Base-by-base conservation (phyloP, 2,329 filamentous ascomycete genomes). In the Cladophialophora yegresii region DNA sequence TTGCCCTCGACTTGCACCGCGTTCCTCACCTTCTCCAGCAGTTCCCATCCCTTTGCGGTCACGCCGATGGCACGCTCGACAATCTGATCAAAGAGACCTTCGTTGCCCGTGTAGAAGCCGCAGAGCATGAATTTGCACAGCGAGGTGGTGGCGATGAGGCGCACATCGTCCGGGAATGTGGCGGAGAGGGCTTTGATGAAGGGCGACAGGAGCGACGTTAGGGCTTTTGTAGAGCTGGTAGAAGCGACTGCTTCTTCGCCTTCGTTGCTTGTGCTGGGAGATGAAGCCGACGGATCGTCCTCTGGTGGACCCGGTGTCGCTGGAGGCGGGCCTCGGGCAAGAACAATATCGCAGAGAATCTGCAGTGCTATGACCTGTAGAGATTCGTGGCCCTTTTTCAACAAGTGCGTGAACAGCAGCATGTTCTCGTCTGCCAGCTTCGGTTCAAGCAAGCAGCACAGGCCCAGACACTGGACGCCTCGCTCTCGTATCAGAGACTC, bases 321-420 rank as follows among this genome's bases (percentile, higher is more conserved):
- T n/a, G 54, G 33, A 43, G 66, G 54, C 13, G 54, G 61, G 3
- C 66, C 66, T 61, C 98, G 92, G 0, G 92, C 91, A 59, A 93
- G 92, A 55, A 98, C 82, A 70, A 98, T 93, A 76, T 99, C 95
- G 9, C 92, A 93, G 33, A 99, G 84, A 67, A 96, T 96, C 69
- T 98, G 92, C 33, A 98, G 80, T 0, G 92, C 90, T 8, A 92
- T 96, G 57, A 93, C 90, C 76, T 98, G 93, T 45, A 99, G 82
- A 0, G 89, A 87, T 9, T 95, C 88, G 73, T 97, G 92, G 1
- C 95, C 95, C 79, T 96, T 96, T 77, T 82, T 90, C 79, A 96
- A 97, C 81, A 96, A 97, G 75, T 96, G 93, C 76, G 97, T 90
- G 78, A 99, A 99, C 2, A 99, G 84, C 0, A 87, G 89, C 68